Conservation (phyloP, 129 eudicot species). For the Pseudognaphalium luteoalbum region DNA sequence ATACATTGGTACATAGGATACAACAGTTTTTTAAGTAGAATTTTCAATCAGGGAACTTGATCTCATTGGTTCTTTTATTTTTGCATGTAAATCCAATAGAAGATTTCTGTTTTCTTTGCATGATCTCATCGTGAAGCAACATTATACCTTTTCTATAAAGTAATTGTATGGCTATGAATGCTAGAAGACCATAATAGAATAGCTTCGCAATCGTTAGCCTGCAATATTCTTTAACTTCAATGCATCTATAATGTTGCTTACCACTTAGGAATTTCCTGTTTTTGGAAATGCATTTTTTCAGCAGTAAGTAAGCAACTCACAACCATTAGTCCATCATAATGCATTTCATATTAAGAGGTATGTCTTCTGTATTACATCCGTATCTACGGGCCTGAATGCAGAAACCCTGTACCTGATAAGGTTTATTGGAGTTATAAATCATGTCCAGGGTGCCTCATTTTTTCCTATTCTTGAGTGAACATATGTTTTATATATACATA, state of each 20-base stretch:
- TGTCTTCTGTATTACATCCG: not conserved
- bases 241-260: not conserved
- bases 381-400: not conserved
- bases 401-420: not conserved
- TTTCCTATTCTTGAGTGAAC: too few species aligned
- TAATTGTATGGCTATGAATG: not conserved
- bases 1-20: conserved; percentile 11
- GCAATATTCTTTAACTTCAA: not conserved
- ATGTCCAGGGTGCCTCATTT: too few species aligned
- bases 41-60: not conserved
- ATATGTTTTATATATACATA: too few species aligned
- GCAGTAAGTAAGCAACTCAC: not conserved
- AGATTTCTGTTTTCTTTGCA: not conserved
- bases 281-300: not conserved
- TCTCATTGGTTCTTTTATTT: not conserved
- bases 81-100: too few species aligned
- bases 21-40: not conserved
- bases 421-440: too few species aligned
- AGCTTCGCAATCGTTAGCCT: not conserved
- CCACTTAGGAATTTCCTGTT: not conserved
- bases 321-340: not conserved
- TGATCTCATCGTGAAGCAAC: not conserved
- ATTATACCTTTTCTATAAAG: not conserved
- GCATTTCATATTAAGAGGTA: not conserved
- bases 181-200: not conserved